phyloP scores from a whole-genome alignment of 2,329 filamentous ascomycete species.

The Beauveria brongniartii region DNA sequence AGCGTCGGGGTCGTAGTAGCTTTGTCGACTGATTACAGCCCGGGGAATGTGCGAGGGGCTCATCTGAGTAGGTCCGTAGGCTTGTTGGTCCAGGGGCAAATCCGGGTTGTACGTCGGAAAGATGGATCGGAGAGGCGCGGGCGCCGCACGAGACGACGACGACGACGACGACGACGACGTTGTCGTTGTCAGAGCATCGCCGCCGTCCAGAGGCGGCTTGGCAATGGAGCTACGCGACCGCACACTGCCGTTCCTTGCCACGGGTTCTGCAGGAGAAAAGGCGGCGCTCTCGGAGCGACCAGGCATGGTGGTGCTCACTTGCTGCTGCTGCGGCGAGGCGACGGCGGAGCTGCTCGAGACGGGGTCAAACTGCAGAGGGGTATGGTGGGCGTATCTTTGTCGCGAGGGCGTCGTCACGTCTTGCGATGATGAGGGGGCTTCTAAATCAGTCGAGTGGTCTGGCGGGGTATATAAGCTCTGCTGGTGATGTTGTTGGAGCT shows the following conservation, averaged over 20 bases:
- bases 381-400: conserved; percentile 20
- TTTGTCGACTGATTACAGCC: conserved; percentile 56
- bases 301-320: conserved; percentile 34
- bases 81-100: conserved; percentile 57
- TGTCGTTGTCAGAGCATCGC: too few species aligned
- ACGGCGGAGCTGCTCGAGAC: conserved; percentile 17
- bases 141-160: conserved; percentile 21
- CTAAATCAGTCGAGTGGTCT: conserved; percentile 8
- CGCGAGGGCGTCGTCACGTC: conserved; percentile 20
- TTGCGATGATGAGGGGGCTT: conserved; percentile 12
- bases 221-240: conserved; percentile 49
- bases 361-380: conserved; percentile 19
- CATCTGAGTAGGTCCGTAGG: conserved; percentile 60
- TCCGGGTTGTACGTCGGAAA: conserved; percentile 68
- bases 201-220: conserved; percentile 39
- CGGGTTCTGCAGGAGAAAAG: conserved; percentile 42
- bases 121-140: conserved; percentile 54
- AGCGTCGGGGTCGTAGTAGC: conserved; percentile 34
- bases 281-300: conserved; percentile 42
- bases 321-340: conserved; percentile 8
- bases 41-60: conserved; percentile 56
- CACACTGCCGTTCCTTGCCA: conserved; percentile 41
- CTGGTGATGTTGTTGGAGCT: conserved; percentile 16
- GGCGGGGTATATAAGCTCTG: conserved; percentile 4
- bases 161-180: neutral